Evolutionary conservation across 192 early-diverging fungal species (phyloP), one percentile per base, ranked within the genome.

Genomic region (Umbelopsis ramanniana): DNA sequence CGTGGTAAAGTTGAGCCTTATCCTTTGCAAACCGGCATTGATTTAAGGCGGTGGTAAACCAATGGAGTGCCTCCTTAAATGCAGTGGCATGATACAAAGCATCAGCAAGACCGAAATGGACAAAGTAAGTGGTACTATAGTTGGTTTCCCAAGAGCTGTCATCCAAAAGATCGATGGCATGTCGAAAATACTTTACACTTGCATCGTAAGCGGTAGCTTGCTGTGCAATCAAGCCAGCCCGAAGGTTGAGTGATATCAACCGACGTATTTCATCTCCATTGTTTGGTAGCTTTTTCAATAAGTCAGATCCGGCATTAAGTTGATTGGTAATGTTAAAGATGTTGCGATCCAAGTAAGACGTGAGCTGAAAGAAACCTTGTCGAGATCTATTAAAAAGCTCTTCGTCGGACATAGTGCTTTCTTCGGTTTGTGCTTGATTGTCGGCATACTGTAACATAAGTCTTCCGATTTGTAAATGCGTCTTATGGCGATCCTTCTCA

Each of bases 261-360:
- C 29, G 63, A 17, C 46, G 57, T 22, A 50, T 29, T 11, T 66
- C 46, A 33, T 80, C 74, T n/a, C 37, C 24, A 9, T 60, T 46
- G 14, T 50, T 52, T 2, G 67, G 52, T n/a, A 29, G 17, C 19
- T 6, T 7, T 35, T 57, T 33, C 14, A 79, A 69, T 12, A 78
- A 55, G 14, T 52, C 43, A 46, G 52, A 40, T 8, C 75, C 79
- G 66, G 48, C 57, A 66, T 80, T 80, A 1, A 80, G 71, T 26
- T 80, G 79, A 52, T 74, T 74, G 19, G 75, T 74, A 47, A 80
- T 80, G 46, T 79, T 74, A 46, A 80, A 80, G 43, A 80, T 80
- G n/a, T 66, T 63, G 3, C 75, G 67, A 15, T 72, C 76, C n/a
- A 80, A 17, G 26, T 63, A 63, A 14, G 57, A 63, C 6, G 57